phyloP scores from a whole-genome alignment of 805 yeast species.

The Saccharomycopsis sp. region DNA sequence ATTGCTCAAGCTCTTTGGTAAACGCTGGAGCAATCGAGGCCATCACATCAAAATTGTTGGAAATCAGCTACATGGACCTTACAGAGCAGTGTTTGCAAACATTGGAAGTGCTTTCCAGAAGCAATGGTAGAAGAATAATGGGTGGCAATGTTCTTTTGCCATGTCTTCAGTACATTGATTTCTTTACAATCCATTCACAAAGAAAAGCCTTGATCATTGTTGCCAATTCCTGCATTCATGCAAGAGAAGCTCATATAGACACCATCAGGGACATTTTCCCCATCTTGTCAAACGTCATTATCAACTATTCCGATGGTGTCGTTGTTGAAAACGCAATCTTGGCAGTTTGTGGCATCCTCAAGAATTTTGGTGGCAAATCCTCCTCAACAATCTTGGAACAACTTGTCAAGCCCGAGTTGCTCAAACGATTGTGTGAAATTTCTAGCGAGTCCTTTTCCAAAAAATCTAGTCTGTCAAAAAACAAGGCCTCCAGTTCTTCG shows the following conservation, averaged over 20 bases:
- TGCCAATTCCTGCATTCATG: slow-evolving; percentile 53
- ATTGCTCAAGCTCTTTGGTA: slow-evolving; percentile 53
- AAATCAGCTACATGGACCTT: slow-evolving; percentile 76
- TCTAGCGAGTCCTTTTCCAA: slow-evolving; percentile 22
- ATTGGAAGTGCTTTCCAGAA: slow-evolving; percentile 54
- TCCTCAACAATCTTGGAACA: slow-evolving; percentile 38
- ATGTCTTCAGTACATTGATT: slow-evolving; percentile 69
- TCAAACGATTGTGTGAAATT: slow-evolving; percentile 12
- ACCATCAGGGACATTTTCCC: slow-evolving; percentile 51
- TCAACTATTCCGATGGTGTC: slow-evolving; percentile 45
- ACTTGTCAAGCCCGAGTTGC: slow-evolving; percentile 27
- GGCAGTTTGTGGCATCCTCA: slow-evolving; percentile 50
- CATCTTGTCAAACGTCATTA: slow-evolving; percentile 43
- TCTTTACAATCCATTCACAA: slow-evolving; percentile 84
- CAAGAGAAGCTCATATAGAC: slow-evolving; percentile 36
- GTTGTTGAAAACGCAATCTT: slow-evolving; percentile 60
- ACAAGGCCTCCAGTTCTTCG: slow-evolving; percentile 18
- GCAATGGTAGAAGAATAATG: slow-evolving; percentile 43
- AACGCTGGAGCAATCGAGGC: slow-evolving; percentile 57
- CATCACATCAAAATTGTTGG: slow-evolving; percentile 55
- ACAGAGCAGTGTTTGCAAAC: slow-evolving; percentile 87
- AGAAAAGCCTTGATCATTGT: slow-evolving; percentile 67
- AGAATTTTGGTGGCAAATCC: slow-evolving; percentile 38
- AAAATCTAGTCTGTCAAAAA: slow-evolving; percentile 14
- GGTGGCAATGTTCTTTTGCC: slow-evolving; percentile 53